These are phyloP conservation scores for Cryphonectria naterciae DNA, from an alignment of 2,329 filamentous ascomycete genomes.

Conservation along the genomic window DNA sequence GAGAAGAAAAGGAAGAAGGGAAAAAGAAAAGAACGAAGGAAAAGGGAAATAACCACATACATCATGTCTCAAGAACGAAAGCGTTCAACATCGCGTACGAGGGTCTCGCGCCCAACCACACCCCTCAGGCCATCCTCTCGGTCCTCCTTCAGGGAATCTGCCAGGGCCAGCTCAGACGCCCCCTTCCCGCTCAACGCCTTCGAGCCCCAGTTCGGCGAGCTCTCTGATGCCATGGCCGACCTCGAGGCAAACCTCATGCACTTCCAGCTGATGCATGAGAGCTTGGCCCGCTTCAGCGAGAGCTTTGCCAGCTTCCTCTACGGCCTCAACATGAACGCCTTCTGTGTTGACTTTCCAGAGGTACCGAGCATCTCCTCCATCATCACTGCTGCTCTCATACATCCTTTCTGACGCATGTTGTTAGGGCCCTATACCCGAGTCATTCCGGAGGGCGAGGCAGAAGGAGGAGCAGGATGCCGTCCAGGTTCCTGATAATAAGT, in stretches of 20 bases:
- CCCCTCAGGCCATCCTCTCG: constrained; percentile 89
- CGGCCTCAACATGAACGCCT: constrained; percentile 98
- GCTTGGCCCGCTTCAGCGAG: constrained; percentile 88
- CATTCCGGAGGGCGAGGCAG: constrained; percentile 71
- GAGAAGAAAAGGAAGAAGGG: too few species aligned
- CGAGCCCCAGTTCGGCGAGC: constrained; percentile 89
- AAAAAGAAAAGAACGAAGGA: too few species aligned
- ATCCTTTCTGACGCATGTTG: not conserved
- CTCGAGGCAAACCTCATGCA: constrained; percentile 98
- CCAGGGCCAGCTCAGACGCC: constrained; percentile 58
- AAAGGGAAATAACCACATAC: not conserved
- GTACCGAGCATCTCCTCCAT: constrained; percentile 48
- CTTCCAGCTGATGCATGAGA: constrained; percentile 96
- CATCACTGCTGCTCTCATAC: not conserved
- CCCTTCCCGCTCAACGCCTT: constrained; percentile 77
- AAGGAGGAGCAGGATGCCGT: constrained; percentile 51
- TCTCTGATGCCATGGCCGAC: constrained; percentile 92
- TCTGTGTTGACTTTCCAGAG: constrained; percentile 97
- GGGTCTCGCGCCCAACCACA: constrained; percentile 81
- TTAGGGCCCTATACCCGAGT: constrained; percentile 81
- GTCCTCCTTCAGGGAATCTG: constrained; percentile 82
- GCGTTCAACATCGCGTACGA: constrained; percentile 64
- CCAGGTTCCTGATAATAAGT: constrained; percentile 36
- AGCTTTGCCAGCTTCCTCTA: constrained; percentile 96
- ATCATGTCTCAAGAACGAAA: constrained; percentile 35